Evolutionary conservation across 1,284 basidiomycete species (phyloP), one percentile per base, ranked within the genome.

Genomic region (Trametes polyzona): DNA sequence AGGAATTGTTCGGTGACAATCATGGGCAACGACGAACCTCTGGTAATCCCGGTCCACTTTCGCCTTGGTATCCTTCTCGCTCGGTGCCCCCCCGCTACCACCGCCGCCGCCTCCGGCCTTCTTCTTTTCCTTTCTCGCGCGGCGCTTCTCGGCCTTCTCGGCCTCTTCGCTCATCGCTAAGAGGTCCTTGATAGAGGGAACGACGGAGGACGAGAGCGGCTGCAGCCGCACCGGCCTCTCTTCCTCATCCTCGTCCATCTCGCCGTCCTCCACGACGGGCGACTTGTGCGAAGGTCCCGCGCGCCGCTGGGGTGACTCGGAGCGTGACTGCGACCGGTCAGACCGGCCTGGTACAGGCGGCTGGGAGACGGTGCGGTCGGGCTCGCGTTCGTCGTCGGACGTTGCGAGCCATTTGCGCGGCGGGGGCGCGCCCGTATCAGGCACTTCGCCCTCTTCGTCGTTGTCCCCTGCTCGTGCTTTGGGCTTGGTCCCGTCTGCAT

Each of bases 111-210:
- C 63, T 4, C 48, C 47, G 65, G 69, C 85, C 63, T 82, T 76
- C 73, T 80, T 82, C 67, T 90, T 90, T 47, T 90, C 89, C 72
- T 92, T 95, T 52, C 82, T 78, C 53, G 87, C 83, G 61, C 78
- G 81, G 65, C 85, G 80, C 65, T 90, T 90, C 57, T 85, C 82
- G 8, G 76, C 78, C 55, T 83, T 82, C 54, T 82, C 83, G 4
- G 79, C 83, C 14, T 83, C 86, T 26, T 84, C 77, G 59, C 93
- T 90, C 73, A 88, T 83, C 4, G 84, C 88, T 39, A 96, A 76
- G 55, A 95, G 81, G 29, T 92, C 89, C 43, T 84, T 83, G 70
- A 95, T 88, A 12, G 91, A 93, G 12, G 91, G 87, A 33, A 95
- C 66, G 6, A 84, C 81, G 19, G 91, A 93, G 14, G 90, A 88